phyloP scores from a whole-genome alignment of 306 rosid genomes.

The Albizia julibrissin region DNA sequence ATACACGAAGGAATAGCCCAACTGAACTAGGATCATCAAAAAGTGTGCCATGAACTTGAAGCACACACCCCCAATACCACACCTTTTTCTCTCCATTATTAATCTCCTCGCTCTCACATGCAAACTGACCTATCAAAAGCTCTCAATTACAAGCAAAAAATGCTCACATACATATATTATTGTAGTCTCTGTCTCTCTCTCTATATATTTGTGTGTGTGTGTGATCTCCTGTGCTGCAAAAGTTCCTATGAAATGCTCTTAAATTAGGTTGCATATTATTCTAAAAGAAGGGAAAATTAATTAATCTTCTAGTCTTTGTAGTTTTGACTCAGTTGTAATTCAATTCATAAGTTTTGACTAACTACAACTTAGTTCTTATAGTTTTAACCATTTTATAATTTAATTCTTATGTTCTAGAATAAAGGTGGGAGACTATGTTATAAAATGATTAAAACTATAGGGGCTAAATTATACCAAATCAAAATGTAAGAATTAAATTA shows the following conservation, averaged over 20 bases:
- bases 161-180: not conserved
- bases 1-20: slow-evolving; percentile 53
- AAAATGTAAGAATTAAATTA: no score
- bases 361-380: no score
- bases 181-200: no score
- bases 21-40: slow-evolving; percentile 43
- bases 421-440: no score
- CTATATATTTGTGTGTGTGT: not conserved
- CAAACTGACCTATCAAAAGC: not conserved
- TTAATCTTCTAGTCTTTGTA: no score
- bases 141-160: not conserved
- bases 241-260: not conserved
- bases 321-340: no score
- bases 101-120: not conserved
- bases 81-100: slow-evolving; percentile 9
- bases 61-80: slow-evolving; percentile 6
- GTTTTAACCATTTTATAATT: no score
- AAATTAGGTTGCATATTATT: not conserved
- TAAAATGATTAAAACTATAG: no score
- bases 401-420: no score
- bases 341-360: no score
- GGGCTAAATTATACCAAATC: no score
- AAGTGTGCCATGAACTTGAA: slow-evolving; percentile 53
- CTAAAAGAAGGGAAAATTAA: no score
- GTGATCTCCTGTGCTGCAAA: not conserved